phyloP scores from a whole-genome alignment of 441 rosid species.

The Adansonia madagascariensis region DNA sequence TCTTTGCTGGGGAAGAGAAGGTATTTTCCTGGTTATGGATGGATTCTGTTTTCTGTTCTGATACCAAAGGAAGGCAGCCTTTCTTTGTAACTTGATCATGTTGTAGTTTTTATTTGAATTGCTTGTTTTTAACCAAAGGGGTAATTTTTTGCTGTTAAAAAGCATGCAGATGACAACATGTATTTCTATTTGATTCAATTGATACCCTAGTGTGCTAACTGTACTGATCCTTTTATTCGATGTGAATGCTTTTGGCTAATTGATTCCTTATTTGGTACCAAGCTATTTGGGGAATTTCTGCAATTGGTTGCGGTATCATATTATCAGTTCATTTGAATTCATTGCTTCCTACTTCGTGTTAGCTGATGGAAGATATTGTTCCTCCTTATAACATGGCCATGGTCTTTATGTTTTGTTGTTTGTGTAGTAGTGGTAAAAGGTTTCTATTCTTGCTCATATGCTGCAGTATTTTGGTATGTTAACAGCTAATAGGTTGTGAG shows the following conservation, averaged over 20 bases:
- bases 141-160: background rate
- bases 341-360: background rate
- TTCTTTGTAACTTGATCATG: background rate
- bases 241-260: background rate
- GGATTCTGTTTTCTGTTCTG: constrained; percentile 13
- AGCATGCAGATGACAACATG: background rate
- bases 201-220: background rate
- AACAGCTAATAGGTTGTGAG: background rate
- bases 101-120: background rate
- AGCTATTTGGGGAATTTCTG: background rate
- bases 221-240: background rate
- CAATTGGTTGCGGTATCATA: background rate
- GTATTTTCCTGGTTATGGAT: constrained; percentile 37
- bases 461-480: background rate
- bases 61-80: background rate
- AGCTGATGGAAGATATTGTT: constrained; percentile 4
- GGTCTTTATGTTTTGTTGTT: constrained; percentile 7
- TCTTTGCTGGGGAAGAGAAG: constrained; percentile 81
- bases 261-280: background rate
- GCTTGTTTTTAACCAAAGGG: background rate
- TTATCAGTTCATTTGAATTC: background rate
- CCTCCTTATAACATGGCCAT: background rate
- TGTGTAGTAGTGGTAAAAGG: background rate
- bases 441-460: background rate
- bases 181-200: background rate